Evolutionary conservation across 1,284 basidiomycete genomes (phyloP).

Genomic region (Sporisorium graminicola): DNA sequence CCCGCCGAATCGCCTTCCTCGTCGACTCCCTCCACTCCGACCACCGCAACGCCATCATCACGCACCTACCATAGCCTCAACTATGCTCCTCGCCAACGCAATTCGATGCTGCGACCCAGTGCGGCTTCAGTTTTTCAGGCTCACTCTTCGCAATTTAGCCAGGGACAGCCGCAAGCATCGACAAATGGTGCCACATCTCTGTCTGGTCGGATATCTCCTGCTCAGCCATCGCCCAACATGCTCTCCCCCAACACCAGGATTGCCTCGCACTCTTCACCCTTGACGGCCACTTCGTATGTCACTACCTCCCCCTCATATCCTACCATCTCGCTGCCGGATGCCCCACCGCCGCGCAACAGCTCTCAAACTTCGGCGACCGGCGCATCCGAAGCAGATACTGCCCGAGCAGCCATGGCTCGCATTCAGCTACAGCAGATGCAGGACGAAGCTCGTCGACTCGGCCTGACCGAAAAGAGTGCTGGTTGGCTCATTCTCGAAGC

Average conservation of each 20-base stretch:
- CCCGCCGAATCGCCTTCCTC: slow-evolving; percentile 11
- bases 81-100: slow-evolving; percentile 31
- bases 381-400: slow-evolving; percentile 3
- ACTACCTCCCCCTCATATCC: slow-evolving; percentile 29
- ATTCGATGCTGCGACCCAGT: slow-evolving; percentile 22
- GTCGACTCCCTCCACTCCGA: slow-evolving; percentile 22
- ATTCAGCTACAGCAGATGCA: slow-evolving; percentile 35
- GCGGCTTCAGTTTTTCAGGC: slow-evolving; percentile 27
- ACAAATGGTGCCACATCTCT: not conserved
- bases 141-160: slow-evolving; percentile 10
- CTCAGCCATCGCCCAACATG: slow-evolving; percentile 1
- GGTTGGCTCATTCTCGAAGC: slow-evolving; percentile 74
- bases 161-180: not conserved
- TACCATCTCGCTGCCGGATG: slow-evolving; percentile 23
- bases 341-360: slow-evolving; percentile 2
- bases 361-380: not conserved
- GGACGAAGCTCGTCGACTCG: slow-evolving; percentile 26
- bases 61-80: slow-evolving; percentile 37
- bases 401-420: slow-evolving; percentile 8
- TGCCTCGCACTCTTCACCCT: slow-evolving; percentile 6
- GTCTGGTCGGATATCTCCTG: slow-evolving; percentile 2
- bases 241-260: not conserved
- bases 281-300: slow-evolving; percentile 14
- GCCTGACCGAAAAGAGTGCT: slow-evolving; percentile 24
- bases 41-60: slow-evolving; percentile 6